phyloP scores from a whole-genome alignment of 1,284 basidiomycete species.

The Ustilago curta region DNA sequence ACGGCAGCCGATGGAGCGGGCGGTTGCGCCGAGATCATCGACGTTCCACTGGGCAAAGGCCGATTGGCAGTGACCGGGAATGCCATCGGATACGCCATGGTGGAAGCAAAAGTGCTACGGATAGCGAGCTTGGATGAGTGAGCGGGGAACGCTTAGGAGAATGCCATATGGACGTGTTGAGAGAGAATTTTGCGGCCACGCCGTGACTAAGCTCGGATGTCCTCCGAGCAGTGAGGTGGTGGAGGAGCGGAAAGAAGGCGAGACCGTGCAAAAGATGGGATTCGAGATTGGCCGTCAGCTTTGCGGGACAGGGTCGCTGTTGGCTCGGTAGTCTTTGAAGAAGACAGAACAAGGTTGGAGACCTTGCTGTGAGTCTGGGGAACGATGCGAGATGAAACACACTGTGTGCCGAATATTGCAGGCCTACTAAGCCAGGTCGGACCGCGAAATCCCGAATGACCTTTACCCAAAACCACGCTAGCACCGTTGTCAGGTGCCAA shows the following conservation, averaged over 20 bases:
- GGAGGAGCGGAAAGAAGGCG: too few relatives aligned
- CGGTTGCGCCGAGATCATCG: constrained; percentile 35
- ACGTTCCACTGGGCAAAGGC: constrained; percentile 33
- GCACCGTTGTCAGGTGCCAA: not conserved
- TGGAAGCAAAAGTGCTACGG: constrained; percentile 4
- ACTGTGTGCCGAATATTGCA: not conserved
- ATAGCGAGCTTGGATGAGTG: not conserved
- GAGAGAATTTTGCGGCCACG: not conserved
- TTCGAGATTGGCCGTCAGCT: constrained; percentile 1
- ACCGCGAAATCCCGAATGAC: constrained; percentile 8
- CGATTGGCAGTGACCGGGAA: constrained; percentile 27
- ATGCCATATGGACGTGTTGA: not conserved
- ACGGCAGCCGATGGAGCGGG: constrained; percentile 23
- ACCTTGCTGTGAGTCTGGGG: not conserved
- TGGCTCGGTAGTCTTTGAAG: constrained; percentile 9
- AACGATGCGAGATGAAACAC: constrained; percentile 1
- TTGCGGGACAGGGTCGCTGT: constrained; percentile 12
- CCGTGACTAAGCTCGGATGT: too few relatives aligned
- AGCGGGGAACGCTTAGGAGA: not conserved
- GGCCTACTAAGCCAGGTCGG: not conserved
- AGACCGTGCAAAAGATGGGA: not conserved
- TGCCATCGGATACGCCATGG: constrained; percentile 37
- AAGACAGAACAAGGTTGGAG: constrained; percentile 6
- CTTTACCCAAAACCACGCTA: not conserved
- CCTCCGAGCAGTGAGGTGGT: too few relatives aligned